Base-by-base conservation (phyloP, 1,284 basidiomycete genomes). In the Violaceomyces palustris region DNA sequence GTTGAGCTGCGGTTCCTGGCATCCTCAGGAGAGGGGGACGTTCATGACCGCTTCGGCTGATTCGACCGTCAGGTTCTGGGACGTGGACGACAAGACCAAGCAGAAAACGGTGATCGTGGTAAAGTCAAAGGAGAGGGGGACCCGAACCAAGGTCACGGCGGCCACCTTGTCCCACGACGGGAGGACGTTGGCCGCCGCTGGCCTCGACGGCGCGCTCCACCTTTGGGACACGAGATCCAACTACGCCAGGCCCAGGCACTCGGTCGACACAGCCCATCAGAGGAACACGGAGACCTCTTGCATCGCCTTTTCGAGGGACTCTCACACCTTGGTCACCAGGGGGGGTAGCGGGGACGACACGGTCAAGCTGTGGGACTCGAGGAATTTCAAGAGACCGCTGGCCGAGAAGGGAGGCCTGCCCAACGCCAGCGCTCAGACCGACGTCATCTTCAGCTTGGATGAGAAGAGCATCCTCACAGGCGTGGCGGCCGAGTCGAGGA, bases 21-120 rank as follows among this genome's bases (percentile, higher is more conserved):
- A 96, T 74, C 93, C 93, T 1, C 84, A 82, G 52, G 84, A 94
- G 58, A 74, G 81, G 10, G 80, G 85, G 46, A 75, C 79, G 15
- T 98, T 98, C 75, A 84, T 96, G 41, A 98, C 94, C 1, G 83
- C 84, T 48, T 90, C 88, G n/a, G 84, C 85, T 32, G 94, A 99
- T 75, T 90, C 88, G 4, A 97, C 94, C 0, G 85, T 97, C 44
- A 81, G 92, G 85, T 86, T 99, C 73, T 99, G 94, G 94, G 86
- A 97, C 61, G 81, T 84, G 8, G 85, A 87, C 64, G 83, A 88
- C 64, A 85, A 83, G 64, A 81, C 85, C 35, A 92, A 92, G 74
- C 91, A 96, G 71, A 90, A 90, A 76, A 81, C 83, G 0, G 88
- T 96, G 26, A 91, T 98, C 59, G 90, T 96, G 9, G 86, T 96